These are phyloP conservation scores for Pichia californica DNA, from an alignment of 805 yeast genomes.

Conservation along the genomic window DNA sequence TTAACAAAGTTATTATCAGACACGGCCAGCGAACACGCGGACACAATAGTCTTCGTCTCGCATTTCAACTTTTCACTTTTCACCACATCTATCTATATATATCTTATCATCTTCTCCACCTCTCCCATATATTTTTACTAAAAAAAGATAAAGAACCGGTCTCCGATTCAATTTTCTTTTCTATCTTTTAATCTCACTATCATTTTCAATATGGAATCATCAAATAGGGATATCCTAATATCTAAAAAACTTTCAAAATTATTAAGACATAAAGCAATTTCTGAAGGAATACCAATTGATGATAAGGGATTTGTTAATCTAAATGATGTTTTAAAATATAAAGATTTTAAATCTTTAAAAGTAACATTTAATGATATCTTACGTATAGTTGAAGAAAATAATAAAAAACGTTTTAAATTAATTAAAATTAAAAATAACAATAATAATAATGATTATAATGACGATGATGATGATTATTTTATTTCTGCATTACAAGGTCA, in stretches of 20 bases:
- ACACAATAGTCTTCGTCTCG: no score
- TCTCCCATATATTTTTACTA: no score
- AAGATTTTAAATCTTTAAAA: constrained; percentile 49
- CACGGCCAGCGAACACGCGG: no score
- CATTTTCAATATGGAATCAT: no score
- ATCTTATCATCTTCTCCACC: no score
- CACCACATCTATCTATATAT: no score
- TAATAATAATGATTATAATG: not conserved
- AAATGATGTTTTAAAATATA: constrained; percentile 45
- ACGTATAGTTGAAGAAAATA: constrained; percentile 56
- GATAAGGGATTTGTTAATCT: constrained; percentile 59
- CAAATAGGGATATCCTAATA: constrained; percentile 28
- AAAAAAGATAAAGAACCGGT: no score
- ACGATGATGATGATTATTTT: constrained; percentile 8
- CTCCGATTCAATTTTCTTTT: no score
- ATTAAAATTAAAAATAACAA: constrained; percentile 15
- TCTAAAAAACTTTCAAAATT: constrained; percentile 73
- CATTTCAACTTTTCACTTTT: no score
- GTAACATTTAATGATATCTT: constrained; percentile 52
- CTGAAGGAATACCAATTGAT: constrained; percentile 61
- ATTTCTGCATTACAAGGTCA: constrained; percentile 97
- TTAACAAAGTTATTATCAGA: no score
- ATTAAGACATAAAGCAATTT: constrained; percentile 78
- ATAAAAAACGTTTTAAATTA: constrained; percentile 60
- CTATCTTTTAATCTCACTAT: no score